Conservation (phyloP, 371 early-diverging fungal species). For the Lichtheimia hyalospora region DNA sequence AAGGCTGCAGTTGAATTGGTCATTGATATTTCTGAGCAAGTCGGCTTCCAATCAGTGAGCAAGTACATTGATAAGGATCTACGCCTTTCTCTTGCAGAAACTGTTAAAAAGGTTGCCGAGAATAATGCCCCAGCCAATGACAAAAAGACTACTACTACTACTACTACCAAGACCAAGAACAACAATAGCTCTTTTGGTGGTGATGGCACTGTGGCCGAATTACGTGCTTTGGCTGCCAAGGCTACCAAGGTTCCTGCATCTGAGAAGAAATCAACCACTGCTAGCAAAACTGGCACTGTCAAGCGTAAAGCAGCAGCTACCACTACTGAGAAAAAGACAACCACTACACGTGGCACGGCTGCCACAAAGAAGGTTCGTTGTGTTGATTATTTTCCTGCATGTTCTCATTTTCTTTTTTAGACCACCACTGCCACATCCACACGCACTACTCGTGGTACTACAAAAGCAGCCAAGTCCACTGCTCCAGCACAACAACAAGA, state of each 20-base stretch:
- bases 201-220: constrained; percentile 23
- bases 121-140: background rate
- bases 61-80: constrained; percentile 31
- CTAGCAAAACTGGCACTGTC: background rate
- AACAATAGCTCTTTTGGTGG: constrained; percentile 9
- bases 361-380: background rate
- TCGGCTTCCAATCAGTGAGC: constrained; percentile 32
- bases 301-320: background rate
- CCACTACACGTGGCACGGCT: background rate
- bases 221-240: constrained; percentile 34
- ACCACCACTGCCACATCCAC: background rate
- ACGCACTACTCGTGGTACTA: background rate
- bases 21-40: constrained; percentile 46
- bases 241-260: constrained; percentile 6
- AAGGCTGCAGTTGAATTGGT: constrained; percentile 63
- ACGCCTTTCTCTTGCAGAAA: constrained; percentile 27
- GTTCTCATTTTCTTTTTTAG: background rate
- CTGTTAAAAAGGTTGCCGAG: constrained; percentile 31
- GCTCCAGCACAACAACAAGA: background rate
- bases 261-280: background rate
- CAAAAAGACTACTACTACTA: background rate
- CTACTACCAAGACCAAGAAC: background rate
- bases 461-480: background rate
- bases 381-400: background rate
- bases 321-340: background rate